phyloP scores from a whole-genome alignment of 495 filamentous ascomycete genomes.

The Xylaria venustula region DNA sequence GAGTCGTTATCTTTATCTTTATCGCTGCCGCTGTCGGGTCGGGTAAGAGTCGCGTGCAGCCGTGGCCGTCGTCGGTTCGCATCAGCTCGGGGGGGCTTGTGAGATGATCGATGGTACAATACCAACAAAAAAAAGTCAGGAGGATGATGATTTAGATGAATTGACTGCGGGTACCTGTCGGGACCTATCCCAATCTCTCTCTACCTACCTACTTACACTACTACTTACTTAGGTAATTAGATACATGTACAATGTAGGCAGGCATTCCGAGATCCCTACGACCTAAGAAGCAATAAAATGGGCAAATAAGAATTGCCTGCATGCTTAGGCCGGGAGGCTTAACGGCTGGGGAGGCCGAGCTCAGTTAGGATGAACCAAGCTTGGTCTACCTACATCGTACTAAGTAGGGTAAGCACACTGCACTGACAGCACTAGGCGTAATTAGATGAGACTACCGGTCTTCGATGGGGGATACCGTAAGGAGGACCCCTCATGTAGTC shows the following conservation, averaged over 20 bases:
- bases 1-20: background rate
- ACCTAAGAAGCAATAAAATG: background rate
- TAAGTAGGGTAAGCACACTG: too few species aligned
- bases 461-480: too few species aligned
- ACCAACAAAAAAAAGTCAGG: background rate
- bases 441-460: too few species aligned
- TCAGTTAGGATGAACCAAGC: too few species aligned
- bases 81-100: background rate
- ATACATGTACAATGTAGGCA: too few species aligned
- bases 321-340: background rate
- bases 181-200: background rate
- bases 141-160: background rate
- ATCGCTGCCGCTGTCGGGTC: background rate
- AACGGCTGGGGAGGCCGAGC: background rate
- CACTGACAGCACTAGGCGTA: too few species aligned
- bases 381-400: background rate
- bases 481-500: too few species aligned
- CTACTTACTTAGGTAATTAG: background rate
- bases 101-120: background rate
- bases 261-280: background rate
- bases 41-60: background rate
- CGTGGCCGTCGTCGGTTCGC: background rate
- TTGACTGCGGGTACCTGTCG: background rate
- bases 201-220: background rate
- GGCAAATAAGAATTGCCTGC: background rate